A percentile compares a stretch with the other conserved stretches of the same genome.
phyloP scores from a whole-genome alignment of 805 yeast species.

The Brettanomyces naardenensis region DNA sequence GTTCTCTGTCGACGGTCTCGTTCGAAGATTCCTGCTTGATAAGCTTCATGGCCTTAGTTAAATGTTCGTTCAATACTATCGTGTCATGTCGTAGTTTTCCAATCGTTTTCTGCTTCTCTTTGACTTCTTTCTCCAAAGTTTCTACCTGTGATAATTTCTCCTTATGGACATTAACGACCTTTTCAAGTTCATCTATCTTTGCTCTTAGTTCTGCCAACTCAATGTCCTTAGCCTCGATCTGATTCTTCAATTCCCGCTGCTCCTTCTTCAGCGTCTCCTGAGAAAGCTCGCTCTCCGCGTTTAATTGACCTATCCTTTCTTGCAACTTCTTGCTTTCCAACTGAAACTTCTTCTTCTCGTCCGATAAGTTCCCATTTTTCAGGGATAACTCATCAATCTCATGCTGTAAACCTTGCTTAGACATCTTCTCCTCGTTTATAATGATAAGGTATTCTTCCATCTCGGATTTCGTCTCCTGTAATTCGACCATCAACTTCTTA shows the following conservation, averaged over 20 bases:
- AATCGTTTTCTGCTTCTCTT: conserved; percentile 66
- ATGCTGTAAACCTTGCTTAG: conserved; percentile 37
- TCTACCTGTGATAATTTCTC: conserved; percentile 18
- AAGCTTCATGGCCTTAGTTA: conserved; percentile 85
- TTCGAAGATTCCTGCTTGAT: conserved; percentile 71
- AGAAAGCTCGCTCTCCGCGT: conserved; percentile 2
- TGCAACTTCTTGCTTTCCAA: conserved; percentile 17
- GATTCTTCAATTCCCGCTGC: conserved; percentile 14
- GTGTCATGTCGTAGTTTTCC: conserved; percentile 95
- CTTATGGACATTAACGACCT: conserved; percentile 10
- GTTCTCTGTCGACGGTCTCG: conserved; percentile 77
- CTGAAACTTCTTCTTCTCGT: conserved; percentile 19
- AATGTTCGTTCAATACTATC: conserved; percentile 85
- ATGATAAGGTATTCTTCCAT: conserved; percentile 28
- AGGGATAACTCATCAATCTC: conserved; percentile 30
- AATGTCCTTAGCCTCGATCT: conserved; percentile 13
- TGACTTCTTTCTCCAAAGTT: conserved; percentile 45
- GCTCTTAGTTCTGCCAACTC: conserved; percentile 17
- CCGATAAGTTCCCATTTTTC: conserved; percentile 19
- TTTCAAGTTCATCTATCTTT: conserved; percentile 7
- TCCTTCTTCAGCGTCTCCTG: conserved; percentile 13
- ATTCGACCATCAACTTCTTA: conserved; percentile 32
- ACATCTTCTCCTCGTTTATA: conserved; percentile 32
- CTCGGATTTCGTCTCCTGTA: conserved; percentile 27
- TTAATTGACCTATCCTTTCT: conserved; percentile 12